These are phyloP conservation scores for Scutellaria minor DNA, from an alignment of 257 asterid genomes.

Conservation along the genomic window DNA sequence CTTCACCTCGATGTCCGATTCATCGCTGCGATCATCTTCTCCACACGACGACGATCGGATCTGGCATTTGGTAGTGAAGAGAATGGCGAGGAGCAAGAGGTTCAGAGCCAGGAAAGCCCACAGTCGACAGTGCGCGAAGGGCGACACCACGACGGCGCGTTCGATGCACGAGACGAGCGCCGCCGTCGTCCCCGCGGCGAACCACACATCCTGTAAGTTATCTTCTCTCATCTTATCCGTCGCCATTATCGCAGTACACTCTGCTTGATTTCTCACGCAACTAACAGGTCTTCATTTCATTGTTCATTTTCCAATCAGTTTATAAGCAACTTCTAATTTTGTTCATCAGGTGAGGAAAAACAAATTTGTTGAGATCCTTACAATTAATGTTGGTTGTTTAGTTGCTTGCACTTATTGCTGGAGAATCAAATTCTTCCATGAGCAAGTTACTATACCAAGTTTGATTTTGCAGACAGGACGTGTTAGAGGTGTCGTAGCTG, in stretches of 20 bases:
- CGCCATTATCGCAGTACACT: slow-evolving; percentile 28
- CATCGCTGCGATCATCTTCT: background rate
- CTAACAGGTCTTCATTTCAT: background rate
- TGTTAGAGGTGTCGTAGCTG: slow-evolving; percentile 81
- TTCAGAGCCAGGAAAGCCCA: slow-evolving; percentile 69
- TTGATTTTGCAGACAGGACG: slow-evolving; percentile 69
- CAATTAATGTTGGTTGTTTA: slow-evolving; percentile 96
- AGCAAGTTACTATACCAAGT: slow-evolving; percentile 26
- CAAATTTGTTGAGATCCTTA: slow-evolving; percentile 96
- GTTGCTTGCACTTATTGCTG: slow-evolving; percentile 92
- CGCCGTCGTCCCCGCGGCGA: slow-evolving; percentile 73
- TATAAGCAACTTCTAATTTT: slow-evolving; percentile 14
- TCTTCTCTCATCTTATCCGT: slow-evolving; percentile 43
- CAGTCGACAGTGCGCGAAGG: slow-evolving; percentile 63
- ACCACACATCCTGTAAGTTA: slow-evolving; percentile 67
- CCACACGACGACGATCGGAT: slow-evolving; percentile 7
- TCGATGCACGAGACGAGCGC: slow-evolving; percentile 65
- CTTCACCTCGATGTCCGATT: background rate
- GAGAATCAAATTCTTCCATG: slow-evolving; percentile 13
- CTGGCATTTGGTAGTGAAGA: slow-evolving; percentile 58
- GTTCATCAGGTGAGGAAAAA: slow-evolving; percentile 82
- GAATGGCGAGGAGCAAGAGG: slow-evolving; percentile 69
- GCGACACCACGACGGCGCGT: slow-evolving; percentile 52
- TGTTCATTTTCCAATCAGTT: slow-evolving; percentile 2
- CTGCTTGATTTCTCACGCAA: background rate